These are phyloP conservation scores for Microglena sp. DNA, from an alignment of 139 green algal species.

Conservation along the genomic window DNA sequence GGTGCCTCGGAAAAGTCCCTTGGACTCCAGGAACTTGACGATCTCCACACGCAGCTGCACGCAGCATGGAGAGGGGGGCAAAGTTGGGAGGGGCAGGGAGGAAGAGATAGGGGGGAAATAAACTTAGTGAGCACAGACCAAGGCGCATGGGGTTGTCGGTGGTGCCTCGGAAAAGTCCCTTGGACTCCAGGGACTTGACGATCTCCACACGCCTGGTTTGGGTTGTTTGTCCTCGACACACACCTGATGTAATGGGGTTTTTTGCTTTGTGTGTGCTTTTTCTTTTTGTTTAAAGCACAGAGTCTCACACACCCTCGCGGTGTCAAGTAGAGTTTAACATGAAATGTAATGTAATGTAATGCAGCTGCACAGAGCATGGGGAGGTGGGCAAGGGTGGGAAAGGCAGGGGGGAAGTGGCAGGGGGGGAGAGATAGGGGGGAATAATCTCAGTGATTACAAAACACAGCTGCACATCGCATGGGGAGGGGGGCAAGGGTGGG, in stretches of 20 bases:
- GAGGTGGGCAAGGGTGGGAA: too few relatives aligned
- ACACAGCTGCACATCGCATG: conserved; percentile 46
- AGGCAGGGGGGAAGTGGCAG: too few relatives aligned
- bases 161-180: conserved; percentile 71
- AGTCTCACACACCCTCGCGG: too few relatives aligned
- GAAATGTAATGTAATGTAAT: too few relatives aligned
- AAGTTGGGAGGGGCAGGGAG: neutral
- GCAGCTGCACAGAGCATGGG: too few relatives aligned
- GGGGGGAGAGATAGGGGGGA: neutral
- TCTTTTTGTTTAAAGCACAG: too few relatives aligned
- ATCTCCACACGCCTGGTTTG: conserved; percentile 73
- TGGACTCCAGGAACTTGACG: conserved; percentile 73
- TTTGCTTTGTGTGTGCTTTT: too few relatives aligned
- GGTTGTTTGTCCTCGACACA: too few relatives aligned
- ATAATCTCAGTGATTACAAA: conserved; percentile 71
- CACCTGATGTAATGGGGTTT: too few relatives aligned
- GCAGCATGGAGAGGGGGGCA: too few relatives aligned
- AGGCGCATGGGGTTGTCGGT: conserved; percentile 90
- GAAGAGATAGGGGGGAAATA: neutral
- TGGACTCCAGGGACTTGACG: conserved; percentile 72
- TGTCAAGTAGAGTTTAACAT: too few relatives aligned
- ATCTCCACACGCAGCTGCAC: conserved; percentile 64
- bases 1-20: conserved; percentile 71
- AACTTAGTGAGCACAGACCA: conserved; percentile 81
- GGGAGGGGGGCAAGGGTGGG: too few relatives aligned